A percentile compares a stretch with the other conserved stretches of the same genome.
Conservation (phyloP, 371 early-diverging fungal genomes). For the Pancytospora philotis region DNA sequence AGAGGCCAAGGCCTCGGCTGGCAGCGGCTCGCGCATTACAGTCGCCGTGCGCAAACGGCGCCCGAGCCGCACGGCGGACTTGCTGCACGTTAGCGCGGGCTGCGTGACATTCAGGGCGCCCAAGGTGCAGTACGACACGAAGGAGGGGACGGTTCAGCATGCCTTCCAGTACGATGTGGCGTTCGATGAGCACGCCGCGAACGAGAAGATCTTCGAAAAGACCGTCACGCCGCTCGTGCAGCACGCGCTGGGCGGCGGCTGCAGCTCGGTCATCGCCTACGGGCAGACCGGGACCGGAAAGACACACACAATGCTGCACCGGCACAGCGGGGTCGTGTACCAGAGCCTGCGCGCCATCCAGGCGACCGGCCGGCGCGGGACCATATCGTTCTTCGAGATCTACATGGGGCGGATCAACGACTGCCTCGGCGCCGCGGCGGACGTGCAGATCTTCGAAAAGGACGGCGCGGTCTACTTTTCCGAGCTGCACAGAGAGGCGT, state of each 20-base stretch:
- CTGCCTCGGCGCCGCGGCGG: conserved; percentile 20
- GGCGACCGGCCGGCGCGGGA: conserved; percentile 4
- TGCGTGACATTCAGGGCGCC: conserved; percentile 55
- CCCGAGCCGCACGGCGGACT: too few species aligned
- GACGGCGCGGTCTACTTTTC: conserved; percentile 70
- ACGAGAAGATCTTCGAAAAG: conserved; percentile 73
- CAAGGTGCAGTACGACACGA: conserved; percentile 71
- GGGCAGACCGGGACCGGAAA: too few species aligned
- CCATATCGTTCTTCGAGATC: conserved; percentile 34
- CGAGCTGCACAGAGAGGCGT: conserved; percentile 69
- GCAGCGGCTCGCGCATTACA: too few species aligned
- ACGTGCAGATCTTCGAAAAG: conserved; percentile 59
- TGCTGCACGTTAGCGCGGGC: too few species aligned
- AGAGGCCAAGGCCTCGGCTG: too few species aligned
- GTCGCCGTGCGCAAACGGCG: too few species aligned
- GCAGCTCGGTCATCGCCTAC: conserved; percentile 93
- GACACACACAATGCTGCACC: conserved; percentile 83
- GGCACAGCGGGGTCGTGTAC: conserved; percentile 28
- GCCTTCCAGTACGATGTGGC: conserved; percentile 85
- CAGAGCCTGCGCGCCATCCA: conserved; percentile 57
- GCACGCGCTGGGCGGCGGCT: conserved; percentile 79
- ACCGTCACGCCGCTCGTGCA: conserved; percentile 81
- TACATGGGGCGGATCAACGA: conserved; percentile 42
- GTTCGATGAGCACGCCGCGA: conserved; percentile 69
- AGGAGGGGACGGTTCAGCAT: conserved; percentile 79